Evolutionary conservation across 495 filamentous ascomycete genomes (phyloP).

Genomic region (Podospora pseudoanserina): DNA sequence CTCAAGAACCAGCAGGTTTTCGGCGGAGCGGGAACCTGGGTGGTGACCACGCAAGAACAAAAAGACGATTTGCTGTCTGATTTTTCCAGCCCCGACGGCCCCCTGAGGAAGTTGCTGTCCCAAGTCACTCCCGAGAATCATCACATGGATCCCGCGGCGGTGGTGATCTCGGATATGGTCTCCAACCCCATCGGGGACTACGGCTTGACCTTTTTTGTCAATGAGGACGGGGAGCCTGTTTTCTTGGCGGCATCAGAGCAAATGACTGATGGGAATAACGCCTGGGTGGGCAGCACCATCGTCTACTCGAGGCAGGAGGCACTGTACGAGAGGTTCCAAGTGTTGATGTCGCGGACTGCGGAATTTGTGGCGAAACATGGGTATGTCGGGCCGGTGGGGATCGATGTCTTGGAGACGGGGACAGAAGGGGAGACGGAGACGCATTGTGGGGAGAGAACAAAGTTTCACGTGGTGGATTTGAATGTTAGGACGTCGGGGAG

Average conservation of each 20-base stretch:
- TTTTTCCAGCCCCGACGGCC: constrained; percentile 19
- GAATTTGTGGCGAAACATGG: constrained; percentile 24
- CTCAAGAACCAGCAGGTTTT: constrained; percentile 38
- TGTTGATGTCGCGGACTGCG: constrained; percentile 23
- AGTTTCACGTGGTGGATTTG: constrained; percentile 32
- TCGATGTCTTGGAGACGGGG: constrained; percentile 30
- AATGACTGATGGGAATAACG: constrained; percentile 23
- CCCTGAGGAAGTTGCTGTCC: constrained; percentile 27
- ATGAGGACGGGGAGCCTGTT: constrained; percentile 13
- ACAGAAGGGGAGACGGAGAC: constrained; percentile 2
- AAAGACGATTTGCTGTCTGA: constrained; percentile 21
- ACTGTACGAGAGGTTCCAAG: constrained; percentile 23
- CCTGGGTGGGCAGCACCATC: constrained; percentile 34
- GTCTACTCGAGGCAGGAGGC: constrained; percentile 25
- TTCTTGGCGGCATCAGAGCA: constrained; percentile 34
- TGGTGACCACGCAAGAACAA: constrained; percentile 21
- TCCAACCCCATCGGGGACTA: constrained; percentile 26
- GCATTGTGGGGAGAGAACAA: constrained; percentile 8
- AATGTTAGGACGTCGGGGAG: constrained; percentile 36
- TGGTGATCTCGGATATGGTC: constrained; percentile 31
- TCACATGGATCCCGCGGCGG: constrained; percentile 24
- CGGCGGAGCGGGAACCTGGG: constrained; percentile 37
- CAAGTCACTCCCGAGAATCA: constrained; percentile 25
- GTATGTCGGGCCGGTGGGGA: constrained; percentile 34
- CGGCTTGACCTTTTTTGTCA: constrained; percentile 33